Base-by-base conservation (phyloP, 257 asterid genomes). In the Ligustrum vulgare region DNA sequence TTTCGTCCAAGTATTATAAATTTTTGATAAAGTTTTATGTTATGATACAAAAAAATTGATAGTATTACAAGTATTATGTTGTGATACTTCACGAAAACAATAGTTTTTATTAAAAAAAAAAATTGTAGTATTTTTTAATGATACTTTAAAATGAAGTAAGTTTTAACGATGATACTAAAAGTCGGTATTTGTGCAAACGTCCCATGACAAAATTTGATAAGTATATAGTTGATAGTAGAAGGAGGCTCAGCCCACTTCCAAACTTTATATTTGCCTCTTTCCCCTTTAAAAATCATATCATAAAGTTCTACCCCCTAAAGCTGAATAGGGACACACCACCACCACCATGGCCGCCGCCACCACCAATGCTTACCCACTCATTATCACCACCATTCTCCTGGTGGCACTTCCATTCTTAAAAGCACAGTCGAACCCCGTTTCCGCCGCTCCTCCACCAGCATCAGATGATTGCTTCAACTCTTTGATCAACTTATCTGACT, bases 401-500 rank as follows among this genome's bases (percentile, higher is more conserved):
- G 72, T 66, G 84, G 80, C 69, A 18, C 81, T 67, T 70, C 80
- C 31, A 20, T 18, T 32, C 73, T 25, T 25, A 49, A 2, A 75
- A 60, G 62, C 41, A 0, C 77, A 78, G 41, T 20, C 84, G 43
- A 32, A 78, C 0, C 87, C 87, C 0, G 73, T 73, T 64, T 45
- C 77, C 1, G 75, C 84, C 18, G 86, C 84, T 0, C 83, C 86
- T 8, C 10, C 87, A 3, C 87, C 84, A 36, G 68, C 73, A 0
- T 47, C 75, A 43, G 93, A 88, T 32, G 47, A 10, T 10, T 93
- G 98, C 84, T 69, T 84, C 45, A 8, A 81, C 0, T 80, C 78
- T 18, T 58, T 93, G 34, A 0, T 84, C 1, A 81, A 82, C 35
- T 49, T 91, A 71, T 81, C 92, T 0, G 96, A 90, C 72, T 93